Evolutionary conservation across 805 yeast species (phyloP).

Genomic region (Schwanniomyces pseudopolymorphus): DNA sequence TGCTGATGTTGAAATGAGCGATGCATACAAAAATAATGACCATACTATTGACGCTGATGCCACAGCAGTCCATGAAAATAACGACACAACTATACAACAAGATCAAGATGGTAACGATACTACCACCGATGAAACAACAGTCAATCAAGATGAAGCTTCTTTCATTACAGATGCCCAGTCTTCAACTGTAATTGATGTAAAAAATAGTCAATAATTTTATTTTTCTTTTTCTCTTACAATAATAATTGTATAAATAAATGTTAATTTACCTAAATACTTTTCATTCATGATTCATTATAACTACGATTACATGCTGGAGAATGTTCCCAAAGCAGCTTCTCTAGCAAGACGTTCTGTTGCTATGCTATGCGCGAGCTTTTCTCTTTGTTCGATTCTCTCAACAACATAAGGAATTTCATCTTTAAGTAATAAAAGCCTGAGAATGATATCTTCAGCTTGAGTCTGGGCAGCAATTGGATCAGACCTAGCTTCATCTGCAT

Average conservation of each 20-base stretch:
- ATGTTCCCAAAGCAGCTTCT: slow-evolving; percentile 45
- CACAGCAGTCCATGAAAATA: slow-evolving; percentile 45
- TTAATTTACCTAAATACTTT: neutral
- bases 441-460: slow-evolving; percentile 62
- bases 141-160: slow-evolving; percentile 25
- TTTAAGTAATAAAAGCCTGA: slow-evolving; percentile 68
- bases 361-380: slow-evolving; percentile 52
- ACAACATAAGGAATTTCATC: slow-evolving; percentile 61
- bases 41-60: slow-evolving; percentile 44
- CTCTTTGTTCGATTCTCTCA: slow-evolving; percentile 60
- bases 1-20: slow-evolving; percentile 4
- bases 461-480: slow-evolving; percentile 43
- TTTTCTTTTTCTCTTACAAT: neutral
- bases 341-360: slow-evolving; percentile 52
- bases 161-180: slow-evolving; percentile 15
- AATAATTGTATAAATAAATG: neutral
- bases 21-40: slow-evolving; percentile 13
- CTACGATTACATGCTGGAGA: slow-evolving; percentile 8
- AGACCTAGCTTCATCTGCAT: slow-evolving; percentile 42
- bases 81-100: slow-evolving; percentile 49
- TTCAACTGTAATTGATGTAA: neutral
- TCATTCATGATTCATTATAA: neutral
- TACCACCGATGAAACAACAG: slow-evolving; percentile 40
- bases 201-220: neutral
- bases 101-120: slow-evolving; percentile 52